Conservation (phyloP, 202 grass and related monocot genomes). For the Panicum virgatum region DNA sequence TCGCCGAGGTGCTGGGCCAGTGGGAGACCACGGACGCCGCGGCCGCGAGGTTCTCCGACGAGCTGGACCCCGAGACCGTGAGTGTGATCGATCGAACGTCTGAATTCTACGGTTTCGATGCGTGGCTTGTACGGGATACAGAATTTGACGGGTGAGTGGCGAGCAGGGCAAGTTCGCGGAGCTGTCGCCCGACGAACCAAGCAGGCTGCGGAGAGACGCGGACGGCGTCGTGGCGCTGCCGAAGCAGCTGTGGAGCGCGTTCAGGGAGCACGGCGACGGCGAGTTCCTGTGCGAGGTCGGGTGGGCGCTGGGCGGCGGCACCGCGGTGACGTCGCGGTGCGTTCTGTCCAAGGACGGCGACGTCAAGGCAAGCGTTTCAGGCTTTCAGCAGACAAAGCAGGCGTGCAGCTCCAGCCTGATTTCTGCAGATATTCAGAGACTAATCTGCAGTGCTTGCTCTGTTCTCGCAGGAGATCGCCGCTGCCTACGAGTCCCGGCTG, state of each 20-base stretch:
- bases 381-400: neutral
- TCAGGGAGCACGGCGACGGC: slow-evolving; percentile 41
- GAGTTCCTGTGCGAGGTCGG: slow-evolving; percentile 73
- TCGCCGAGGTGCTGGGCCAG: slow-evolving; percentile 44
- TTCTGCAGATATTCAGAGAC: neutral
- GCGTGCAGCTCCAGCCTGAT: neutral
- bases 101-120: neutral
- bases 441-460: neutral
- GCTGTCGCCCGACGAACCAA: slow-evolving; percentile 41
- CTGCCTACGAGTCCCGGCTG: slow-evolving; percentile 47
- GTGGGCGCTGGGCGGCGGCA: slow-evolving; percentile 58
- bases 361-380: slow-evolving; percentile 57
- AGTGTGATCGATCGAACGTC: neutral
- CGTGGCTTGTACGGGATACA: neutral
- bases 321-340: slow-evolving; percentile 73
- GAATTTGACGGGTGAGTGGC: neutral
- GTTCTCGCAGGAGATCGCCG: slow-evolving; percentile 54
- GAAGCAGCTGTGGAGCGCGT: slow-evolving; percentile 75
- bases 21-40: slow-evolving; percentile 48
- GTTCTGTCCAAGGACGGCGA: slow-evolving; percentile 57
- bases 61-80: slow-evolving; percentile 49
- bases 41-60: slow-evolving; percentile 47
- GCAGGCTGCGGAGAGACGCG: slow-evolving; percentile 41
- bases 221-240: slow-evolving; percentile 61
- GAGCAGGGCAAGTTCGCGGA: slow-evolving; percentile 56